Percentiles rank a stretch among this genome's conserved stretches.
Evolutionary conservation across 805 yeast species (phyloP).

Genomic region (Lipomyces chichibuensis): DNA sequence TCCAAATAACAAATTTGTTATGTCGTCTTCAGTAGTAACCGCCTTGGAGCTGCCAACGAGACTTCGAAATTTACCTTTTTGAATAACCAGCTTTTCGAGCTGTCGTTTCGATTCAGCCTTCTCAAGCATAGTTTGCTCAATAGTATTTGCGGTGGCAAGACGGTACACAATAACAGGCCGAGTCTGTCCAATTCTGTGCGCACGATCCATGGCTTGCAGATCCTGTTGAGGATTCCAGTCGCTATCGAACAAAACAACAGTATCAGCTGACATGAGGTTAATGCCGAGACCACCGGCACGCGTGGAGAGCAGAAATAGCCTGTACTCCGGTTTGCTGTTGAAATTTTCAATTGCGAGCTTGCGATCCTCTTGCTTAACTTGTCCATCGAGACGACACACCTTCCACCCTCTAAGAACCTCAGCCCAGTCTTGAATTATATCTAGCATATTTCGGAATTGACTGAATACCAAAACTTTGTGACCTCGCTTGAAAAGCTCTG

Average conservation of each 20-base stretch:
- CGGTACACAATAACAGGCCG: slow-evolving; percentile 83
- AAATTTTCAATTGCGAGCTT: slow-evolving; percentile 64
- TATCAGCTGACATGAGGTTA: slow-evolving; percentile 82
- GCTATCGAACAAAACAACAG: slow-evolving; percentile 85
- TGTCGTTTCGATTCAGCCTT: slow-evolving; percentile 79
- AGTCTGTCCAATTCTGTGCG: slow-evolving; percentile 88
- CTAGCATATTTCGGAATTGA: slow-evolving; percentile 84
- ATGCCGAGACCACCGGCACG: slow-evolving; percentile 95
- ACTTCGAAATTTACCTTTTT: slow-evolving; percentile 36
- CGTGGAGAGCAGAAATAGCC: slow-evolving; percentile 78
- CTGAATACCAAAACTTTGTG: slow-evolving; percentile 83
- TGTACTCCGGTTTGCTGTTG: slow-evolving; percentile 41
- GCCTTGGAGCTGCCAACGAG: slow-evolving; percentile 1
- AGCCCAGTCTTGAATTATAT: slow-evolving; percentile 76
- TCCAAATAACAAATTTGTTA: slow-evolving; percentile 18
- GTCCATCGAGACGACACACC: slow-evolving; percentile 75
- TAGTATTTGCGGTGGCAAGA: slow-evolving; percentile 72
- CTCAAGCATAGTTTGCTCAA: slow-evolving; percentile 79
- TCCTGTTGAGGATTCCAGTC: slow-evolving; percentile 99
- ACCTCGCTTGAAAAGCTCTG: slow-evolving; percentile 50
- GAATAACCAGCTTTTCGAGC: slow-evolving; percentile 68
- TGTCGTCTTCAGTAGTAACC: slow-evolving; percentile 19
- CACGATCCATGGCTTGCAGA: slow-evolving; percentile 93
- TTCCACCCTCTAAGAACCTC: slow-evolving; percentile 49
- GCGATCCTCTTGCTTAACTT: slow-evolving; percentile 65